These are phyloP conservation scores for Sanghuangporus sanghuang DNA, from an alignment of 1,284 basidiomycete genomes.

Conservation along the genomic window DNA sequence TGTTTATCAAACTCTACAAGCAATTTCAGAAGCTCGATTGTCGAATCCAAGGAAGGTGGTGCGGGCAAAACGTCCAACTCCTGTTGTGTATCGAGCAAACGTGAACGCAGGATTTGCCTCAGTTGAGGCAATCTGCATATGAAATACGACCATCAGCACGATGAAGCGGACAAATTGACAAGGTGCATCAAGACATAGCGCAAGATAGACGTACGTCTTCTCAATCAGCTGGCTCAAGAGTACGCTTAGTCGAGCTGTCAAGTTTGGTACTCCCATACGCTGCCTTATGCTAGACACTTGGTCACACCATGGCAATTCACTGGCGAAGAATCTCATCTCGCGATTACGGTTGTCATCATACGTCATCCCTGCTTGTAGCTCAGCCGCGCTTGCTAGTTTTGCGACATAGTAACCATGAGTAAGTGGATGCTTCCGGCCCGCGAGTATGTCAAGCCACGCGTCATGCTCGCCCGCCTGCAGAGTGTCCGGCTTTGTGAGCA, in stretches of 20 bases:
- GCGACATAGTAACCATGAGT: slow-evolving; percentile 34
- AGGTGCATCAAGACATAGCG: background rate
- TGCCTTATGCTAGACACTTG: slow-evolving; percentile 7
- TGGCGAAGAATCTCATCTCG: slow-evolving; percentile 32
- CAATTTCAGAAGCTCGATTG: slow-evolving; percentile 3
- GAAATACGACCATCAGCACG: background rate
- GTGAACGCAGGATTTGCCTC: slow-evolving; percentile 19
- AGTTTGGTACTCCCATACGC: slow-evolving; percentile 31
- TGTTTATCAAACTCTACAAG: background rate
- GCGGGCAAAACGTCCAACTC: slow-evolving; percentile 22
- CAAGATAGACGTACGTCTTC: slow-evolving; percentile 23
- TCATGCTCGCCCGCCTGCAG: slow-evolving; percentile 17
- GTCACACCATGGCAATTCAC: slow-evolving; percentile 13
- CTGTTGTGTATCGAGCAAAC: slow-evolving; percentile 15
- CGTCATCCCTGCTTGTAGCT: slow-evolving; percentile 26
- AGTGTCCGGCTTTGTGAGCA: slow-evolving; percentile 37
- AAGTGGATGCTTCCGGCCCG: slow-evolving; percentile 26
- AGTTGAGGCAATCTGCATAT: slow-evolving; percentile 27
- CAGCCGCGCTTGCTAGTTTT: slow-evolving; percentile 30
- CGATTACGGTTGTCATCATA: slow-evolving; percentile 23
- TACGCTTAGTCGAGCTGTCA: slow-evolving; percentile 28
- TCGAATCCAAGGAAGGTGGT: slow-evolving; percentile 23
- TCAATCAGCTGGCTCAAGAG: slow-evolving; percentile 30
- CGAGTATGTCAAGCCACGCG: slow-evolving; percentile 31
- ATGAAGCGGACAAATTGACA: background rate